Evolutionary conservation across 1,284 basidiomycete genomes (phyloP), one percentile per base, ranked within the genome.

Genomic region (Exobasidium rhododendri): DNA sequence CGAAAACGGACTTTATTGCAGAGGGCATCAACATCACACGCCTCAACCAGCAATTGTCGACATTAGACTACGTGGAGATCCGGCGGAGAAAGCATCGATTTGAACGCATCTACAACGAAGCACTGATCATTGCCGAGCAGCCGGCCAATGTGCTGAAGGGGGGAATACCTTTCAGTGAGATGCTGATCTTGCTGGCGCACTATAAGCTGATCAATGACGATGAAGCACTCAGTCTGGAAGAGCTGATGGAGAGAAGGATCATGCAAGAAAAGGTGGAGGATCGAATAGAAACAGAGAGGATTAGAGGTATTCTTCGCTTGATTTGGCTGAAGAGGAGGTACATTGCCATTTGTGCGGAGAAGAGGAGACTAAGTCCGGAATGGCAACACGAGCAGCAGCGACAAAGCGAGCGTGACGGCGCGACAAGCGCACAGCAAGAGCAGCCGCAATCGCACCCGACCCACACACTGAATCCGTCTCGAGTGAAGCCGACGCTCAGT

Each of bases 81-180:
- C 67, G 64, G 11, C 63, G 67, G 63, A 67, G 76, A 20, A 55
- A 69, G 4, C 56, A 62, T 13, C 68, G 76, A 7, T 72, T 78
- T 63, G 76, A 78, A 50, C 69, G 73, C 14, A 61, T 79, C 50
- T 78, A 76, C 59, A 74, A 79, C 57, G 77, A 78, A 51, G 69
- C 71, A 1, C 45, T 51, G 20, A 1, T 71, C 5, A 54, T 68
- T 24, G 86, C 88, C 66, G 85, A 89, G 64, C 85, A 89, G 66
- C 66, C 70, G 1, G 65, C 61, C 53, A 73, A 75, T n/a, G 20
- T 11, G 14, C 22, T n/a, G 5, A 84, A 84, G 29, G 87, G 86
- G 0, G 92, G 94, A 7, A 90, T 98, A 64, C 89, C 91, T 20
- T 97, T 97, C 82, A 91, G 87, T 4, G 85, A 88, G 47, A 96